These are phyloP conservation scores for Chernovozyma sophiae-reginae DNA, from an alignment of 1,139 yeast species.

Conservation along the genomic window DNA sequence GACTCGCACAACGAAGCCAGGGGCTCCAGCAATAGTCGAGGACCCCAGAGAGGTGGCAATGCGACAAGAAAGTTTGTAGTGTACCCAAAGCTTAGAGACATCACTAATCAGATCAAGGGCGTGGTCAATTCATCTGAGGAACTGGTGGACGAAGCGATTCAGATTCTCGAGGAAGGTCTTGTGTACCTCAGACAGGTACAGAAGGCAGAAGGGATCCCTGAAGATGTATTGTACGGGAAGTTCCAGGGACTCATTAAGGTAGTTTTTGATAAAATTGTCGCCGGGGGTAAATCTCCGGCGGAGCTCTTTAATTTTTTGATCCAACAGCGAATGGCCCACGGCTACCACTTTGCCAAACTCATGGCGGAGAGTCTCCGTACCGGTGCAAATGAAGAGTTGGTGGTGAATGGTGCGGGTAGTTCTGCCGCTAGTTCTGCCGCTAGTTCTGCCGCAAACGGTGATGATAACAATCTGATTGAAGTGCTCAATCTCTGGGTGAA, in stretches of 20 bases:
- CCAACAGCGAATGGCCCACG: constrained; percentile 28
- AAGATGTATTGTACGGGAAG: constrained; percentile 18
- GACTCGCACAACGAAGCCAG: too few species aligned
- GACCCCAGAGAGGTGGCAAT: neutral
- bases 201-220: constrained; percentile 27
- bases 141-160: constrained; percentile 29
- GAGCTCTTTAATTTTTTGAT: constrained; percentile 27
- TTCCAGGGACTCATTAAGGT: constrained; percentile 26
- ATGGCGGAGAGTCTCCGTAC: constrained; percentile 18
- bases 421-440: constrained; percentile 2
- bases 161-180: constrained; percentile 42
- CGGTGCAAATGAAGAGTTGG: constrained; percentile 14
- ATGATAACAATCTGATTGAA: constrained; percentile 20
- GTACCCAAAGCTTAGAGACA: constrained; percentile 29
- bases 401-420: constrained; percentile 7
- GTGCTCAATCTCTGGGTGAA: constrained; percentile 34
- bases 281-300: constrained; percentile 15
- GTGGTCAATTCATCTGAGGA: constrained; percentile 18
- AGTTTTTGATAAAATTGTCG: constrained; percentile 18
- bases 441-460: constrained; percentile 11
- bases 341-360: constrained; percentile 26
- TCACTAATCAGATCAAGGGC: constrained; percentile 27
- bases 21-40: too few species aligned
- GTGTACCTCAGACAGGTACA: constrained; percentile 38
- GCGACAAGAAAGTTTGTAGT: neutral